Evolutionary conservation across 2,329 filamentous ascomycete species (phyloP), one percentile per base, ranked within the genome.

Genomic region (Ceratocystis diversiconidia): DNA sequence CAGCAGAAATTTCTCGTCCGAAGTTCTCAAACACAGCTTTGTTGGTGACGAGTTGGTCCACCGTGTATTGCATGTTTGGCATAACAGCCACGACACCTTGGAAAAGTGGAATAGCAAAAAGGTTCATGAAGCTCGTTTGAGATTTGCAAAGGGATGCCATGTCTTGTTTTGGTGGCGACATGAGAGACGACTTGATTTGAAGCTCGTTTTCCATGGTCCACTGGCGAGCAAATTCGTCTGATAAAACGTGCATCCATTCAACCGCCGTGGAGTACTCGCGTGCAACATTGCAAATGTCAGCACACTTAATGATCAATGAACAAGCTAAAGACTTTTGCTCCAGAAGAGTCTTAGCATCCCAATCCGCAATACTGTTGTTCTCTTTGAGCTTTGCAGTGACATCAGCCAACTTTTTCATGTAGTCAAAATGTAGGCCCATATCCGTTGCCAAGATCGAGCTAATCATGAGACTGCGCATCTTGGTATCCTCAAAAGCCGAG

Each of bases 231-330:
- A 97, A 97, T 73, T 99, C 94, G 69, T 96, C 89, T 17, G 94
- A 92, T n/a, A 99, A 79, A 60, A 96, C 92, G 71, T 88, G 83
- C 71, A 94, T 96, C 94, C 94, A 99, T 73, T 87, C 82, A 55
- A 90, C 80, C 25, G 94, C 94, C 30, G 91, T 85, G 66, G 87
- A 82, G 73, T 94, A 92, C 66, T 85, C 87, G 66, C 94, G 86
- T 65, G 92, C 91, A 74, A 97, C 94, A 73, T 99, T 99, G 77
- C 92, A 96, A 72, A 99, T 97, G 74, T 99, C 94, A 48, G 94
- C 94, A 73, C 94, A 97, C 75, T 99, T 99, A 76, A 99, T 96
- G 67, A 99, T 78, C 66, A 99, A 78, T 15, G 91, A 91, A 75
- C 94, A 97, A n/a, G 88, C 79, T 60, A 97, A 76, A 8, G 89